Evolutionary conservation across 116 monocot genomes (phyloP).

Genomic region (Trichopus zeylanicus): DNA sequence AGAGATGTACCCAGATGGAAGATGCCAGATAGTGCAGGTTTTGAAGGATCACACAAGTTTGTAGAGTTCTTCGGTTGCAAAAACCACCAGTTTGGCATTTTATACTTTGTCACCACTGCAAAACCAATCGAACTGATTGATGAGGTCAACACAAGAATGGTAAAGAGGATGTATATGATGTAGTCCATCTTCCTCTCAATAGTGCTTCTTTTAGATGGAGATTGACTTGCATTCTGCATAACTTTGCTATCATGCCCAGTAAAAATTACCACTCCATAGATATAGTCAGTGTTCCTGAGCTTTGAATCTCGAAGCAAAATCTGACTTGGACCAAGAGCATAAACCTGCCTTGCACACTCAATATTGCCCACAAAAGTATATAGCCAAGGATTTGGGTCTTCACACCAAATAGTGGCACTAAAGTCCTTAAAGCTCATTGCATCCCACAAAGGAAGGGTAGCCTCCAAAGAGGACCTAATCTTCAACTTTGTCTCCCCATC

Average conservation of each 20-base stretch:
- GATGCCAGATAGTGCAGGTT: slow-evolving; percentile 47
- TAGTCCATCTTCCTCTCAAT: slow-evolving; percentile 88
- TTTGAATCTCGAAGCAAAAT: slow-evolving; percentile 92
- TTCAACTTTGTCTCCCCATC: slow-evolving; percentile 94
- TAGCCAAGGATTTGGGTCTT: slow-evolving; percentile 86
- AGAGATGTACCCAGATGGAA: slow-evolving; percentile 85
- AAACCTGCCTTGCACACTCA: slow-evolving; percentile 68
- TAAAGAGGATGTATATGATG: slow-evolving; percentile 81
- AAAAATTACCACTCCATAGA: slow-evolving; percentile 88
- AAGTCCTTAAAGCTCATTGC: slow-evolving; percentile 67
- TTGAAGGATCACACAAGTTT: slow-evolving; percentile 41
- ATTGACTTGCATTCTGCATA: slow-evolving; percentile 84
- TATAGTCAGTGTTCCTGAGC: slow-evolving; percentile 73
- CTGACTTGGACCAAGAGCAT: slow-evolving; percentile 77
- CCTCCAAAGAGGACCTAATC: slow-evolving; percentile 85
- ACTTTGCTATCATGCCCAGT: slow-evolving; percentile 93
- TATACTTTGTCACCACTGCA: slow-evolving; percentile 57
- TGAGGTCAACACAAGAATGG: slow-evolving; percentile 66
- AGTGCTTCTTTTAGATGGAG: slow-evolving; percentile 88
- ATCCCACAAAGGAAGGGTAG: slow-evolving; percentile 67
- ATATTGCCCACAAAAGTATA: slow-evolving; percentile 88
- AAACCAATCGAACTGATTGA: slow-evolving; percentile 89
- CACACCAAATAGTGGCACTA: slow-evolving; percentile 49
- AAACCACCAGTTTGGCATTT: slow-evolving; percentile 84
- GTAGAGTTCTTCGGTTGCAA: slow-evolving; percentile 40